Evolutionary conservation across 805 yeast species (phyloP).

Genomic region (Myxozyma neglecta): DNA sequence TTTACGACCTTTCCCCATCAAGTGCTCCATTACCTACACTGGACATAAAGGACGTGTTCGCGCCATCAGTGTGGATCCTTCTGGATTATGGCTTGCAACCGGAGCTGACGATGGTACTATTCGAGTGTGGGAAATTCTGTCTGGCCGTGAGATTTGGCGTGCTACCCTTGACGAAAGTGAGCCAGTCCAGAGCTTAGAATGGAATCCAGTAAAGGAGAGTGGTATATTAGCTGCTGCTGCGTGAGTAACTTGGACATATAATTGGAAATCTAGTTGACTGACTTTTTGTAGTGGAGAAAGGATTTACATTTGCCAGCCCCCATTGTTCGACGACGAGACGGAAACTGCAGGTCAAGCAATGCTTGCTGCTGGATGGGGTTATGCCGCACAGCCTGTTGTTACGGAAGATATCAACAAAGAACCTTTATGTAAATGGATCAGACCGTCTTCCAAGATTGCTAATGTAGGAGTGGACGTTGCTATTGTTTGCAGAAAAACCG

Average conservation of each 20-base stretch:
- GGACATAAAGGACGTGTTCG: slow-evolving; percentile 88
- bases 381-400: slow-evolving; percentile 48
- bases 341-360: slow-evolving; percentile 77
- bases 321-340: slow-evolving; percentile 81
- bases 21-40: slow-evolving; percentile 74
- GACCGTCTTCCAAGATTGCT: slow-evolving; percentile 65
- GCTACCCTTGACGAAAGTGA: slow-evolving; percentile 52
- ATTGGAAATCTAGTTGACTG: not conserved
- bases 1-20: slow-evolving; percentile 93
- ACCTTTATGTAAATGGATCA: slow-evolving; percentile 54
- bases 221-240: slow-evolving; percentile 85
- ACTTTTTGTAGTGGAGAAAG: slow-evolving; percentile 58
- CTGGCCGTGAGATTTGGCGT: slow-evolving; percentile 89
- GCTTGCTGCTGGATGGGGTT: slow-evolving; percentile 91
- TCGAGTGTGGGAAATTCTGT: slow-evolving; percentile 92
- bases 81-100: slow-evolving; percentile 93
- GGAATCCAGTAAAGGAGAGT: slow-evolving; percentile 78
- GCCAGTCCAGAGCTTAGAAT: slow-evolving; percentile 73
- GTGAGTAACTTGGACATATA: slow-evolving; percentile 2
- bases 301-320: slow-evolving; percentile 79
- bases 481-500: slow-evolving; percentile 61
- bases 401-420: slow-evolving; percentile 40
- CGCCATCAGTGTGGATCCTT: slow-evolving; percentile 78
- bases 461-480: slow-evolving; percentile 69
- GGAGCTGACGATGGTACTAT: slow-evolving; percentile 97